Conservation (phyloP, 306 rosid genomes). For the Clitoria ternatea region DNA sequence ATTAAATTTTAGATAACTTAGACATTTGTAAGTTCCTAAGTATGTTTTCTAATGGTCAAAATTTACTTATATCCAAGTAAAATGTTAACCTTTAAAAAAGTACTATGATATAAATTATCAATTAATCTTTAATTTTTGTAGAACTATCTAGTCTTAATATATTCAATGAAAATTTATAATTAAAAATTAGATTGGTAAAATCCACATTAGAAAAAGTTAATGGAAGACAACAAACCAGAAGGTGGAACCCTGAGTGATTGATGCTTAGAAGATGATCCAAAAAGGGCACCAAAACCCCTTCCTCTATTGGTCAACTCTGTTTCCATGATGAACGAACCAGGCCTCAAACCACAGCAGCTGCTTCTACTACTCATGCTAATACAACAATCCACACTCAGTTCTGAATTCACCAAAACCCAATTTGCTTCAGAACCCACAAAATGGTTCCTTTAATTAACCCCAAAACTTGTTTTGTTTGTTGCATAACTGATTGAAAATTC, state of each 20-base stretch:
- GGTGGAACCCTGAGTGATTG: constrained; percentile 58
- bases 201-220: no score
- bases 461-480: constrained; percentile 36
- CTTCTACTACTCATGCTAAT: constrained; percentile 42
- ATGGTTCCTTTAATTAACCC: constrained; percentile 25
- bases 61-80: no score
- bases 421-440: constrained; percentile 42
- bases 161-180: no score
- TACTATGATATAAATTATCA: no score
- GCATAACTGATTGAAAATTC: constrained; percentile 38
- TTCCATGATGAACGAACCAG: constrained; percentile 46
- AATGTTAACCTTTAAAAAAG: no score
- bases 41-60: no score
- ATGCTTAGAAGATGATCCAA: constrained; percentile 47
- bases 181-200: no score
- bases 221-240: constrained; percentile 61
- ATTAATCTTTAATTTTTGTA: no score
- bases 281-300: constrained; percentile 40
- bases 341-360: constrained; percentile 48
- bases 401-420: constrained; percentile 30
- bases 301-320: constrained; percentile 42
- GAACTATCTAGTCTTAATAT: no score
- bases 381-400: constrained; percentile 5
- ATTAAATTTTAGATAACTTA: no score
- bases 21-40: no score